These are phyloP conservation scores for Pleurozium schreberi DNA, from an alignment of 225 moss, liverwort and hornwort species.

Conservation along the genomic window DNA sequence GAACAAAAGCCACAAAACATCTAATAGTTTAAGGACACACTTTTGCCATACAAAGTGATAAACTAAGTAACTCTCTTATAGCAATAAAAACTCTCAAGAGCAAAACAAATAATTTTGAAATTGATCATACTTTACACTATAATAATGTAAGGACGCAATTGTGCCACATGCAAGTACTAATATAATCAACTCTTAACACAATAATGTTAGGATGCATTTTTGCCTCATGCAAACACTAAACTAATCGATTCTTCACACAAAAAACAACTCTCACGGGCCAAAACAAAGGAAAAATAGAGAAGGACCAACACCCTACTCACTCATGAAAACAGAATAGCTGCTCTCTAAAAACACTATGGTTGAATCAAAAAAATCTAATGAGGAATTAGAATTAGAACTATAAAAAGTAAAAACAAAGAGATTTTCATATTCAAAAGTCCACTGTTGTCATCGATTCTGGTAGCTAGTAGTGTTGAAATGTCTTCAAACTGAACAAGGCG, in stretches of 20 bases:
- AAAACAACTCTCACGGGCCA: not conserved
- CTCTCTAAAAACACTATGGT: not conserved
- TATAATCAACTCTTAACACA: not conserved
- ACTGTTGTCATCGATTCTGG: too few species aligned
- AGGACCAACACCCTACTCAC: rapidly evolving
- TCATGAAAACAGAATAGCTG: not conserved
- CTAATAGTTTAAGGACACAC: not conserved
- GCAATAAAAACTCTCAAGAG: not conserved
- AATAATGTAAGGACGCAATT: not conserved
- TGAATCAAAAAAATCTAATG: not conserved
- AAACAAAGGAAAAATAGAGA: not conserved
- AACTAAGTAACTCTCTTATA: not conserved
- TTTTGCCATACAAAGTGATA: not conserved
- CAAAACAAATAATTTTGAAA: not conserved
- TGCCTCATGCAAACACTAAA: not conserved
- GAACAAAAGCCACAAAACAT: not conserved
- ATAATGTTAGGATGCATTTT: not conserved
- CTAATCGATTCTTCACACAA: not conserved
- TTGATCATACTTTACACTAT: not conserved
- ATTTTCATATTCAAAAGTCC: too few species aligned
- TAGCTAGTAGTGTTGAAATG: too few species aligned
- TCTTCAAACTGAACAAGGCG: too few species aligned
- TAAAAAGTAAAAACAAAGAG: not conserved
- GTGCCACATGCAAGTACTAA: not conserved
- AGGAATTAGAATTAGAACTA: rapidly evolving